Conservation (phyloP, 306 rosid species). For the Citrullus amarus region DNA sequence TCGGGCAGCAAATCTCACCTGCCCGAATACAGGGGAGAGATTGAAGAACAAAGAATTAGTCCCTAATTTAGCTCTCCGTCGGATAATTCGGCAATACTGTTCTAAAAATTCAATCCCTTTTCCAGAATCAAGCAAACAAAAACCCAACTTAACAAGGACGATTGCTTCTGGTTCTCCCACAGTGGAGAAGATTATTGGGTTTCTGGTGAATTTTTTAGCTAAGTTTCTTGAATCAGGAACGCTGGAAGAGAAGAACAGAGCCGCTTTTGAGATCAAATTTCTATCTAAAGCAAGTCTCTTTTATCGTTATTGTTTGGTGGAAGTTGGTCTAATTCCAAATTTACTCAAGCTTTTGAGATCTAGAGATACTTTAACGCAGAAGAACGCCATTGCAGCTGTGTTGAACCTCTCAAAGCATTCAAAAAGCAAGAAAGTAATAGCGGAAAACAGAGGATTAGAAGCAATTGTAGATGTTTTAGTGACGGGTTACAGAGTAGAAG, state of each 20-base stretch:
- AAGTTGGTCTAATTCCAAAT: slow-evolving; percentile 40
- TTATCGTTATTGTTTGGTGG: slow-evolving; percentile 58
- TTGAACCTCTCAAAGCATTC: slow-evolving; percentile 60
- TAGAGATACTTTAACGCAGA: slow-evolving; percentile 30
- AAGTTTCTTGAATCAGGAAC: slow-evolving; percentile 21
- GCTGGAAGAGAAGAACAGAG: slow-evolving; percentile 29
- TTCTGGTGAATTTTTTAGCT: slow-evolving; percentile 30
- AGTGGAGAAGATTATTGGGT: slow-evolving; percentile 38
- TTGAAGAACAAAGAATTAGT: slow-evolving; percentile 38
- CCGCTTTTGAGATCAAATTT: slow-evolving; percentile 48
- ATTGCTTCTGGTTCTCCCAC: slow-evolving; percentile 27
- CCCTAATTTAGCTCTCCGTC: slow-evolving; percentile 45
- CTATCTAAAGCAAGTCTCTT: slow-evolving; percentile 64
- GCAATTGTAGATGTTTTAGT: slow-evolving; percentile 39
- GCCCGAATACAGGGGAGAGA: slow-evolving; percentile 73
- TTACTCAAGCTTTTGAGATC: slow-evolving; percentile 34
- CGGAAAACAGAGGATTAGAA: slow-evolving; percentile 41
- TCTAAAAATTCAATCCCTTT: slow-evolving; percentile 27
- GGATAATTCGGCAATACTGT: slow-evolving; percentile 46
- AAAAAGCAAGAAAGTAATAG: slow-evolving; percentile 30
- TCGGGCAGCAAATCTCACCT: slow-evolving; percentile 35
- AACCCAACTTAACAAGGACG: slow-evolving; percentile 21
- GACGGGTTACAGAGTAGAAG: slow-evolving; percentile 33
- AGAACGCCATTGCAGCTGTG: slow-evolving; percentile 61
- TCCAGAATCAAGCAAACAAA: slow-evolving; percentile 22